phyloP scores from a whole-genome alignment of 805 yeast species.

The Teunomyces kruisii region DNA sequence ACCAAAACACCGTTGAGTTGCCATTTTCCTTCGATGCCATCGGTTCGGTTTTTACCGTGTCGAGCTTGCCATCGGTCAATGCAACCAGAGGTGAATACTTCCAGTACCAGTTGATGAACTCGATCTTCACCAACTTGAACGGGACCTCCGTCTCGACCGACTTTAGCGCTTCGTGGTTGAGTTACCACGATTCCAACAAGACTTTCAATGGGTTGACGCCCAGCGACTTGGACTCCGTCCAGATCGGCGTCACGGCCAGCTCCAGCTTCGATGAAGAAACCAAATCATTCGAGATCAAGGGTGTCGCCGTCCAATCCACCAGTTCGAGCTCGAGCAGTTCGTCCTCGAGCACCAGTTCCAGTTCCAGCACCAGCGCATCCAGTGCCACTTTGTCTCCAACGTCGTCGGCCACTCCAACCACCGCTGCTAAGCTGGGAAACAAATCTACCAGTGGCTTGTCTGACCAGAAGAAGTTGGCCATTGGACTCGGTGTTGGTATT shows the following conservation, averaged over 20 bases:
- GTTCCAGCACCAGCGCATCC: not conserved
- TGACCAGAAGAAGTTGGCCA: slow-evolving; percentile 63
- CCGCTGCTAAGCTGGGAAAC: slow-evolving; percentile 3
- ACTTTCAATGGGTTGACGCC: slow-evolving; percentile 72
- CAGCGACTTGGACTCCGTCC: slow-evolving; percentile 19
- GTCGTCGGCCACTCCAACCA: slow-evolving; percentile 15
- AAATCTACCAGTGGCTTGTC: slow-evolving; percentile 8
- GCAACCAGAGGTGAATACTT: slow-evolving; percentile 68
- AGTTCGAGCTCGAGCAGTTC: slow-evolving; percentile 27
- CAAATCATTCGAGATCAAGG: slow-evolving; percentile 51
- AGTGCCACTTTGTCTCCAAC: slow-evolving; percentile 5
- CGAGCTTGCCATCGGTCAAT: slow-evolving; percentile 54
- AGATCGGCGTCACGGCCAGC: slow-evolving; percentile 28
- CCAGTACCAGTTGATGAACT: slow-evolving; percentile 50
- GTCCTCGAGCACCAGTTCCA: not conserved
- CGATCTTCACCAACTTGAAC: slow-evolving; percentile 56
- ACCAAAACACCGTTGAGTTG: slow-evolving; percentile 57
- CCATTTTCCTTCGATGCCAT: slow-evolving; percentile 58
- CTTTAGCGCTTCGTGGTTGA: slow-evolving; percentile 57
- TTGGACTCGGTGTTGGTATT: slow-evolving; percentile 86
- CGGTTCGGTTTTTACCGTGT: slow-evolving; percentile 55
- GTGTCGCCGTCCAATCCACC: slow-evolving; percentile 32
- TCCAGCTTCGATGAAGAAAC: slow-evolving; percentile 29
- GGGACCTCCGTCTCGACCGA: slow-evolving; percentile 49
- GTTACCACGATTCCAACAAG: slow-evolving; percentile 55